Evolutionary conservation across 2,329 filamentous ascomycete genomes (phyloP).

Genomic region (Tolypocladium album): DNA sequence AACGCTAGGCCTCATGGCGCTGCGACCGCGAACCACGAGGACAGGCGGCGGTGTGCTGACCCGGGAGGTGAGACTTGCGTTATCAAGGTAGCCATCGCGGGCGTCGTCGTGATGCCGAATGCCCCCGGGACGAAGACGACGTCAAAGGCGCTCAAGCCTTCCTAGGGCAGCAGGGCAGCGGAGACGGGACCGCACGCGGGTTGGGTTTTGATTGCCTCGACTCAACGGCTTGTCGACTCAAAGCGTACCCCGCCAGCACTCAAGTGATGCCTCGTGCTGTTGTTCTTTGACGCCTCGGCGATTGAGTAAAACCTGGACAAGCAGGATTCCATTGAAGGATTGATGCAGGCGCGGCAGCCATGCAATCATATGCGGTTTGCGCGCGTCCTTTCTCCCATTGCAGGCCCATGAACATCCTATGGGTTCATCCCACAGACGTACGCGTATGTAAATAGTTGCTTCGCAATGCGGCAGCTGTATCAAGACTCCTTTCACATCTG

Average conservation of each 20-base stretch:
- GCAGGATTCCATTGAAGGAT: background rate
- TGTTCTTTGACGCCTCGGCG: background rate
- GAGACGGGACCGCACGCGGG: background rate
- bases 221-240: background rate
- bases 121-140: background rate
- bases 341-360: background rate
- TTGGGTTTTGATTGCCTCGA: background rate
- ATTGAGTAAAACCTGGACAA: background rate
- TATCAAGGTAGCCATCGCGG: background rate
- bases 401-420: background rate
- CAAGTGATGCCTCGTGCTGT: background rate
- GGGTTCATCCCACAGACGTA: background rate
- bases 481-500: too few relatives aligned
- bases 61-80: background rate
- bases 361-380: background rate
- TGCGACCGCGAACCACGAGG: background rate
- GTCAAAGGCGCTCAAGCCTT: background rate
- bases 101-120: background rate
- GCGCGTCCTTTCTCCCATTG: background rate
- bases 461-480: too few relatives aligned
- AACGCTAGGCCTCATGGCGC: background rate
- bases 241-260: background rate
- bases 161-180: background rate
- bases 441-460: too few relatives aligned
- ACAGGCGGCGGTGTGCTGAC: background rate